phyloP scores from a whole-genome alignment of 2,329 filamentous ascomycete species.

The Xylaria sp. region DNA sequence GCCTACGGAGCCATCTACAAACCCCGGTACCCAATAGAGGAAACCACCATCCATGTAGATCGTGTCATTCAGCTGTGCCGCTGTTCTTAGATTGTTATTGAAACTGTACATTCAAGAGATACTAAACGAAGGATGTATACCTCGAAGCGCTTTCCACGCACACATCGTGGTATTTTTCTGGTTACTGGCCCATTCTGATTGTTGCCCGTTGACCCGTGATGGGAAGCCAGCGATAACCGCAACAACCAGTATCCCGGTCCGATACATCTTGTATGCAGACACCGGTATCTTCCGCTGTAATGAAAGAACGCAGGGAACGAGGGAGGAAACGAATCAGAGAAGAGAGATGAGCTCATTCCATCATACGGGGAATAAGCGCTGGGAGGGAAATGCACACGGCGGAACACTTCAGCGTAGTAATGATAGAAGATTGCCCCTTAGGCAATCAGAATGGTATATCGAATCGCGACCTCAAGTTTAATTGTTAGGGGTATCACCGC shows the following conservation, averaged over 20 bases:
- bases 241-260: constrained; percentile 44
- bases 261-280: constrained; percentile 47
- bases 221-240: constrained; percentile 48
- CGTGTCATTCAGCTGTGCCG: constrained; percentile 60
- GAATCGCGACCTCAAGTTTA: constrained; percentile 34
- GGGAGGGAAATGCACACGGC: constrained; percentile 24
- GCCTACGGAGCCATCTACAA: constrained; percentile 57
- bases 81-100: constrained; percentile 53
- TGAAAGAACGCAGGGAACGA: constrained; percentile 28
- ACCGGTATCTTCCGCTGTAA: constrained; percentile 30
- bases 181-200: constrained; percentile 59
- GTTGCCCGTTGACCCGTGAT: constrained; percentile 54
- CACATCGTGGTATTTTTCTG: constrained; percentile 71
- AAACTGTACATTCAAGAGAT: background rate
- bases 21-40: constrained; percentile 63
- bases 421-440: constrained; percentile 37
- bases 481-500: constrained; percentile 32
- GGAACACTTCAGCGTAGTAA: constrained; percentile 37
- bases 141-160: constrained; percentile 61
- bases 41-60: constrained; percentile 74
- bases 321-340: constrained; percentile 25
- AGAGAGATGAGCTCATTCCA: constrained; percentile 42
- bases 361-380: constrained; percentile 34
- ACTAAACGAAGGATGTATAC: constrained; percentile 34
- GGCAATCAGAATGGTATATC: constrained; percentile 37